Base-by-base conservation (phyloP, 2,329 filamentous ascomycete genomes). In the Penicillium griseofulvum region DNA sequence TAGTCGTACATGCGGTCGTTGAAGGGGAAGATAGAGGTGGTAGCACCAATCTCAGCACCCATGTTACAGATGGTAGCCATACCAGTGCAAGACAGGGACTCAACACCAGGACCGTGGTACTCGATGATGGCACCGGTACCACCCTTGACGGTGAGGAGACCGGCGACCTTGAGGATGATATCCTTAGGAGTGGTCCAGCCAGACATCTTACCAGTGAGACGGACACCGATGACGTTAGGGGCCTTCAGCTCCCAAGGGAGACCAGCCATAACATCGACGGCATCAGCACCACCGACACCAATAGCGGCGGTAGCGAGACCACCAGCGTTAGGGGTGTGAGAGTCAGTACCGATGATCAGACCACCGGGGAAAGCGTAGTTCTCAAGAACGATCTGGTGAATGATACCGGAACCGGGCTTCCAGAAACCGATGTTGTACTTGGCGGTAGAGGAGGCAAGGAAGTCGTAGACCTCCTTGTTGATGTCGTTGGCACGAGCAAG, bases 351-450 rank as follows among this genome's bases (percentile, higher is more conserved):
- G 73, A 97, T 97, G 74, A 99, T 86, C 56, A 99, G 86, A 85
- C 88, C 93, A 84, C 94, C 94, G 64, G 94, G 94, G 88, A 97
- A 97, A 76, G 92, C 92, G 77, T 97, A 97, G 84, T 97, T 97
- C 82, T 99, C 94, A 56, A 97, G 86, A 62, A 97, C 80, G 73
- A 97, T 97, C 83, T 97, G 94, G 82, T 99, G 94, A 69, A 99
- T 99, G 76, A 97, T 99, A 84, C 94, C 94, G 74, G 93, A 97
- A 68, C 94, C 94, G 64, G 94, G 94, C 78, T 86, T 91, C 94
- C 94, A 99, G 88, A 97, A 97, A 82, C 94, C 94, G 76, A 97
- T 97, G 84, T 97, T 93, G 84, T 97, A 99, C 83, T 97, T 99
- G 73, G 92, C 92, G 76, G 93, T 97, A 64, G 93, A 89, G 61